Evolutionary conservation across 1,284 basidiomycete genomes (phyloP), one percentile per base, ranked within the genome.

Genomic region (Farysia itapuensis): DNA sequence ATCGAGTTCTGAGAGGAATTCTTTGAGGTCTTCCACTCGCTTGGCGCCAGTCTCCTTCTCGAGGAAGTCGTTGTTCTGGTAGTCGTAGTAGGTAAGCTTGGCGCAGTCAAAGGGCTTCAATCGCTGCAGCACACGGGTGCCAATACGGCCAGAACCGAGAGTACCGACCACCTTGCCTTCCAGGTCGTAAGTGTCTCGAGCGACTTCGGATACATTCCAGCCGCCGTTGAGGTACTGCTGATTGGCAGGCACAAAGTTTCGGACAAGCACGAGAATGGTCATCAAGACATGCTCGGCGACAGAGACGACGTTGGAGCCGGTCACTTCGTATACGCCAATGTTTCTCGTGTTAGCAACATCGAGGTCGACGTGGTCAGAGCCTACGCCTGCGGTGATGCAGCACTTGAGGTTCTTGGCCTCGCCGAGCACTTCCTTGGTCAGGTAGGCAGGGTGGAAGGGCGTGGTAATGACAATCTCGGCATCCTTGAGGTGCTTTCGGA

Each of bases 51-150:
- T 82, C 20, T 82, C 81, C 77, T 86, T 82, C 22, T 82, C 85
- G 28, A 87, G 87, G 22, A 85, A 85, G 81, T 74, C 47, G 35
- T 94, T 84, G 50, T 86, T 80, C 19, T 84, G 81, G 79, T 95
- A 95, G 81, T 96, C 92, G 78, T 88, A 95, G 83, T 93, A 95
- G 43, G 94, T 79, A 38, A 95, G 84, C 77, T 94, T 89, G 78
- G 92, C 93, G 82, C 84, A 85, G 80, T 91, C 82, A 80, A 97
- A 96, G 3, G 89, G 88, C 48, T 84, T 74, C 42, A 97, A 81
- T 52, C 92, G 86, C 79, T 95, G 87, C 35, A 95, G 82, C 18
- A 95, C 88, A 35, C 60, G 56, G 18, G 64, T 58, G 5, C 70
- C 70, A 44, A 74, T 72, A 11, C 71, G 71, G 14, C 74, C 71